Conservation (phyloP, 768 basidiomycete species). For the Favolaschia claudopus region DNA sequence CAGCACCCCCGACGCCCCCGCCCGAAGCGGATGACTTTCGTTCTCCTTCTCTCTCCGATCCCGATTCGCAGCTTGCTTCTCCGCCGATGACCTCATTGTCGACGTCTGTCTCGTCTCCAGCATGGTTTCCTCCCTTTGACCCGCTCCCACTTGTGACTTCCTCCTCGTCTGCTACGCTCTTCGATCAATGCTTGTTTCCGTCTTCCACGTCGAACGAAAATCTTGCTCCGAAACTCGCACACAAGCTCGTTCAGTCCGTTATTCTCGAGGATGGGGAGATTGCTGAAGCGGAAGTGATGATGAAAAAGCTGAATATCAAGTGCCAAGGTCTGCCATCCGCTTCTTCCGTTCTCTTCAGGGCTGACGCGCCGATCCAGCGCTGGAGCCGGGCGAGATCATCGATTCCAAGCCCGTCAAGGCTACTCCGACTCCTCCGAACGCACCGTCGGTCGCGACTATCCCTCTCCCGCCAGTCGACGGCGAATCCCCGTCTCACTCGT, state of each 20-base stretch:
- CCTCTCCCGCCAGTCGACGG: slow-evolving; percentile 18
- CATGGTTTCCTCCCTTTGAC: slow-evolving; percentile 26
- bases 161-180: not conserved
- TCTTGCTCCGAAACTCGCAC: not conserved
- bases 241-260: slow-evolving; percentile 1
- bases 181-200: slow-evolving; percentile 4
- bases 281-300: not conserved
- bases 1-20: slow-evolving; percentile 29
- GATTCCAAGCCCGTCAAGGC: not conserved
- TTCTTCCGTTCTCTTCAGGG: not conserved
- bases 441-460: slow-evolving; percentile 13
- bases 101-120: slow-evolving; percentile 27
- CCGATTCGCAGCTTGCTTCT: slow-evolving; percentile 1
- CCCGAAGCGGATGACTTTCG: slow-evolving; percentile 13
- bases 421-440: slow-evolving; percentile 10
- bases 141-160: slow-evolving; percentile 1
- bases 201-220: slow-evolving; percentile 13
- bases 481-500: not conserved
- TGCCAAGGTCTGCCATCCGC: slow-evolving; percentile 4
- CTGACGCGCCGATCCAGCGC: not conserved
- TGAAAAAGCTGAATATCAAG: slow-evolving; percentile 4
- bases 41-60: not conserved
- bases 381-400: slow-evolving; percentile 16
- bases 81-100: slow-evolving; percentile 17
- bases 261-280: slow-evolving; percentile 15